phyloP scores from a whole-genome alignment of 2,329 filamentous ascomycete genomes.

The Ploettnerulaceae sp. region DNA sequence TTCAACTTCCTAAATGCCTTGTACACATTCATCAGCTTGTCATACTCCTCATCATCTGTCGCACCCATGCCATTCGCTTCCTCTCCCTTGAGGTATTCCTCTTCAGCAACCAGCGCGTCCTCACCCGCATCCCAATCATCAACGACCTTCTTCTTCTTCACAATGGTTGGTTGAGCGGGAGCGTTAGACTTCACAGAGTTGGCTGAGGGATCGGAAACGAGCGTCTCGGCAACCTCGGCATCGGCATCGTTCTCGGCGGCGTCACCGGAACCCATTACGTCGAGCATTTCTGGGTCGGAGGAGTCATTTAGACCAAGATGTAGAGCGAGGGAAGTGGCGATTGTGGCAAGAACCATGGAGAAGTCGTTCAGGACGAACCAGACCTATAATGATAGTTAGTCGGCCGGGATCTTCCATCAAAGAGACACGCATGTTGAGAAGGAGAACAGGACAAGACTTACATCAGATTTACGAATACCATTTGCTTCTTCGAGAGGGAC shows the following conservation, averaged over 20 bases:
- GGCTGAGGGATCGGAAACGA: slow-evolving; percentile 11
- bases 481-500: slow-evolving; percentile 58
- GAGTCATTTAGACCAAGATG: slow-evolving; percentile 50
- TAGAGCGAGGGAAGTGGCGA: slow-evolving; percentile 59
- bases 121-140: slow-evolving; percentile 47
- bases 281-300: slow-evolving; percentile 41
- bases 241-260: slow-evolving; percentile 40
- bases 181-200: background rate
- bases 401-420: background rate
- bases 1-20: slow-evolving; percentile 54
- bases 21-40: slow-evolving; percentile 50
- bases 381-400: slow-evolving; percentile 35
- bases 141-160: slow-evolving; percentile 36
- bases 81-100: slow-evolving; percentile 32
- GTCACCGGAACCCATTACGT: slow-evolving; percentile 46
- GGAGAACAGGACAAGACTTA: slow-evolving; percentile 12
- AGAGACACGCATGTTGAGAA: background rate
- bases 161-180: slow-evolving; percentile 9
- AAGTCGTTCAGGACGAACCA: slow-evolving; percentile 71
- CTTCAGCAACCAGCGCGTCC: slow-evolving; percentile 37
- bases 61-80: slow-evolving; percentile 32
- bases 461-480: slow-evolving; percentile 56
- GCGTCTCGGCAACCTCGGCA: slow-evolving; percentile 33
- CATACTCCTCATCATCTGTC: slow-evolving; percentile 38
- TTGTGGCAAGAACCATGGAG: slow-evolving; percentile 61